A percentile compares a stretch with the other conserved stretches of the same genome.
Evolutionary conservation across 176 grass and related monocot genomes (phyloP).

Genomic region (Phoenix roebelenii): DNA sequence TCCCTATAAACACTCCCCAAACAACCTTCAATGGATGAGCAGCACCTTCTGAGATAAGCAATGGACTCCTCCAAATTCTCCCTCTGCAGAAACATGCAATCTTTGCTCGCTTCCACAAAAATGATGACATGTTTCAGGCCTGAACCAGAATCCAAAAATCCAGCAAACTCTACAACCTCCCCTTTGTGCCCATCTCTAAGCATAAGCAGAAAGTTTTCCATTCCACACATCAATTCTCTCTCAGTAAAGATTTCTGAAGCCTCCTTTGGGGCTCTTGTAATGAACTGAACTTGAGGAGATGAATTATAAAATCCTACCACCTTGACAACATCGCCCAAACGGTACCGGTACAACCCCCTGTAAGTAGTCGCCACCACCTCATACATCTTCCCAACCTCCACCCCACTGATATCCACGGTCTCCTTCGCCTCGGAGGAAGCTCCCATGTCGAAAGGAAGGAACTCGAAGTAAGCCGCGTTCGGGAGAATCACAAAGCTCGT

Average conservation of each 20-base stretch:
- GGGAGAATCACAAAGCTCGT: conserved; percentile 25
- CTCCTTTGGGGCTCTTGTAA: conserved; percentile 22
- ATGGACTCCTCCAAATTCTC: conserved; percentile 7
- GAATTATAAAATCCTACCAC: conserved; percentile 24
- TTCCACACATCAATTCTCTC: conserved; percentile 22
- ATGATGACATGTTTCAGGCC: conserved; percentile 4
- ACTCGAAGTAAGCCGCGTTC: conserved; percentile 30
- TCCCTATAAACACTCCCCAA: conserved; percentile 20
- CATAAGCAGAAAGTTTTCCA: conserved; percentile 17
- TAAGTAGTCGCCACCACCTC: conserved; percentile 27
- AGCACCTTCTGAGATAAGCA: conserved; percentile 7
- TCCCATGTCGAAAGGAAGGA: conserved; percentile 20
- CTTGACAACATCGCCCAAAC: conserved; percentile 21
- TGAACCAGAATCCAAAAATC: background rate
- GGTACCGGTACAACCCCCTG: conserved; percentile 25
- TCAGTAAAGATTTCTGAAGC: conserved; percentile 18
- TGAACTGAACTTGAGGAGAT: conserved; percentile 17
- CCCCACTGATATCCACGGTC: conserved; percentile 21
- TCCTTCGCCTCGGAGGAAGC: background rate
- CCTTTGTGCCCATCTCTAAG: background rate
- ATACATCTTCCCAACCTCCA: conserved; percentile 21
- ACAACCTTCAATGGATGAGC: conserved; percentile 15
- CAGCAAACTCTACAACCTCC: conserved; percentile 22
- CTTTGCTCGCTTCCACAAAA: conserved; percentile 12
- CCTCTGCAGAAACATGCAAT: conserved; percentile 9